Percentiles rank a stretch among this genome's conserved stretches.
Evolutionary conservation across 1,139 yeast genomes (phyloP).

Genomic region (Yamadazyma diddensiae): DNA sequence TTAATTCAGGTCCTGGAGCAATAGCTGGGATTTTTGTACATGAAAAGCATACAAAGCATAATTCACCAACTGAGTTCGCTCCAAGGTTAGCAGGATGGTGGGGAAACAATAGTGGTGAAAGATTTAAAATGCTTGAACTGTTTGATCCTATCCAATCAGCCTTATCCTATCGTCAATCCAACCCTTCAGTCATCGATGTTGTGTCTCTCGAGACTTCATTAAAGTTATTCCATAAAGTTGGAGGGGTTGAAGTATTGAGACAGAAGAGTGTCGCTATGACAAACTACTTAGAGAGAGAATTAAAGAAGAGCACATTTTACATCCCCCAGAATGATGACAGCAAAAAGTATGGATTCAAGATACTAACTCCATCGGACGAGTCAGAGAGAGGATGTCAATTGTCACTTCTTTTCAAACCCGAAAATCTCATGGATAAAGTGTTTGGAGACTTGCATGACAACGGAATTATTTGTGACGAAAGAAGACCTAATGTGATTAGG

Average conservation of each 20-base stretch:
- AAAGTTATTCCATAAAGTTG: constrained; percentile 54
- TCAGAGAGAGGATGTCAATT: constrained; percentile 76
- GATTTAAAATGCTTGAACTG: constrained; percentile 77
- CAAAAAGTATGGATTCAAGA: constrained; percentile 49
- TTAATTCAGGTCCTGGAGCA: constrained; percentile 91
- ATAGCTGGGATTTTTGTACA: constrained; percentile 82
- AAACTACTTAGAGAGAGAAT: constrained; percentile 46
- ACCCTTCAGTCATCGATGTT: constrained; percentile 83
- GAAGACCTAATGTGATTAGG: constrained; percentile 85
- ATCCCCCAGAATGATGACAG: constrained; percentile 23
- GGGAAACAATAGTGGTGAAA: constrained; percentile 72
- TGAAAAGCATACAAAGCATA: constrained; percentile 42
- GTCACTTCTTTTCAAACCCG: constrained; percentile 58
- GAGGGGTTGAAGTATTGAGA: constrained; percentile 61
- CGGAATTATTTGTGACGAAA: constrained; percentile 82
- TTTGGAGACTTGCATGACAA: constrained; percentile 44
- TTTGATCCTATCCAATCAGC: constrained; percentile 85
- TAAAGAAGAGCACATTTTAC: constrained; percentile 45
- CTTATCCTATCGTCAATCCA: constrained; percentile 85
- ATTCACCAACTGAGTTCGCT: constrained; percentile 30
- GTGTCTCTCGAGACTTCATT: constrained; percentile 69
- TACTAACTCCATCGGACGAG: constrained; percentile 66
- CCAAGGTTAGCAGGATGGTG: constrained; percentile 96
- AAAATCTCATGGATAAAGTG: constrained; percentile 63
- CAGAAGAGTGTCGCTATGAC: constrained; percentile 60